Evolutionary conservation across 108 stramenopile species (phyloP), one percentile per base, ranked within the genome.

Genomic region (Stephanodiscus minutulus): DNA sequence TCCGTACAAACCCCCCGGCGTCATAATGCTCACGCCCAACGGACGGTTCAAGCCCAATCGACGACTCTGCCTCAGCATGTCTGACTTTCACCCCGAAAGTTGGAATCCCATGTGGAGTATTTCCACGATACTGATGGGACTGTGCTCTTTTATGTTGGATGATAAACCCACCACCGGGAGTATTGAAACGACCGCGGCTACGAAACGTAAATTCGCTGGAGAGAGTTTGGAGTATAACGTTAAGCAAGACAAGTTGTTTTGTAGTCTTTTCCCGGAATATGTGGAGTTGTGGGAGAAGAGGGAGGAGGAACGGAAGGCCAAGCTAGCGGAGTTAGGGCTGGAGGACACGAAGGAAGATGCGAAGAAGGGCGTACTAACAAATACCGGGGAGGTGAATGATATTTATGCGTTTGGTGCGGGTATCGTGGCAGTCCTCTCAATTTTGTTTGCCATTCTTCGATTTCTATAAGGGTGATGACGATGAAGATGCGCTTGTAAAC

Each of bases 41-140:
- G 95, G 94, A n/a, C 86, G 97, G 46, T 96, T 96, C 78, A 89
- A 86, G 56, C 82, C 94, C 17, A 86, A 89, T 43, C 68, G 91
- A 36, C 76, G 95, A 36, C 64, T 98, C 49, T 98, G 97, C 83
- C 72, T 98, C 20, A 85, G 85, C 70, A 99, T 97, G 96, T 88
- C 87, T 27, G 97, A 97, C 72, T 96, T 92, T 83, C 97, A 97
- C 71, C 96, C 96, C 0, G 97, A 97, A 68, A 58, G 61, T 10
- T 89, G 93, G 93, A 92, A 92, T 77, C 97, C 98, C 21, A 90
- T 97, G 94, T 98, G 98, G 98, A 85, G 85, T 37, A 95, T 98
- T 27, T 83, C 85, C 54, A 97, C 98, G 5, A 97, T 98, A 59
- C 73, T 98, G 49, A 96, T 92, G 64, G 98, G 98, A 15, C 84